Evolutionary conservation across 371 early-diverging fungal genomes (phyloP), one percentile per base, ranked within the genome.

Genomic region (Rhizopus sp.): DNA sequence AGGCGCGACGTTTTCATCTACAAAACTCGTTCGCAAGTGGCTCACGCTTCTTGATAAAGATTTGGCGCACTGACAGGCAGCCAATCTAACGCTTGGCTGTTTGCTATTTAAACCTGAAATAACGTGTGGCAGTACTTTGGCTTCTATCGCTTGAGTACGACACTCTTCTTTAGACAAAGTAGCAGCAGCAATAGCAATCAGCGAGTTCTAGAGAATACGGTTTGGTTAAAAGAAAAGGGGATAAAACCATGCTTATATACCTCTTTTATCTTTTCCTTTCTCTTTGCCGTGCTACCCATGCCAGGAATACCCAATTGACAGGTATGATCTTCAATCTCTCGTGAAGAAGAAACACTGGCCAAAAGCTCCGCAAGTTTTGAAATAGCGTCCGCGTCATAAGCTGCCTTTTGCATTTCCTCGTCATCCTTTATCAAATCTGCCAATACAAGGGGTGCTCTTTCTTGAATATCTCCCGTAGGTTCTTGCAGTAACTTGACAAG

Each of bases 21-120:
- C 86, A 9, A 93, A 72, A 48, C 78, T 77, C 2, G 95, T 95
- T 45, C 95, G 75, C 34, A 95, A 68, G 55, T 83, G 87, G 63
- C 88, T 88, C 5, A 93, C 91, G 53, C 88, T 86, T 31, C 95
- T 82, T 9, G 92, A 91, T 15, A 95, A 73, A 15, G 86, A 86
- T 50, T 86, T 78, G 6, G 88, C 82, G 57, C 91, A 92, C 60
- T 90, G 84, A 62, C 94, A 93, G 3, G 94, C 92, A 0, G 93
- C 93, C 1, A 82, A 68, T 4, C 94, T 81, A 31, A 93, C 80
- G 15, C 81, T 80, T 3, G 75, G 69, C 8, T 72, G 67, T 16
- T 77, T 75, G 66, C 86, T 83, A 9, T 80, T 77, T 65, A 95
- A 72, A n/a, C 86, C 86, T 4, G 72, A 52, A 1, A 93, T 88